Base-by-base conservation (phyloP, 176 grass and related monocot genomes). In the Zoysia pacifica region DNA sequence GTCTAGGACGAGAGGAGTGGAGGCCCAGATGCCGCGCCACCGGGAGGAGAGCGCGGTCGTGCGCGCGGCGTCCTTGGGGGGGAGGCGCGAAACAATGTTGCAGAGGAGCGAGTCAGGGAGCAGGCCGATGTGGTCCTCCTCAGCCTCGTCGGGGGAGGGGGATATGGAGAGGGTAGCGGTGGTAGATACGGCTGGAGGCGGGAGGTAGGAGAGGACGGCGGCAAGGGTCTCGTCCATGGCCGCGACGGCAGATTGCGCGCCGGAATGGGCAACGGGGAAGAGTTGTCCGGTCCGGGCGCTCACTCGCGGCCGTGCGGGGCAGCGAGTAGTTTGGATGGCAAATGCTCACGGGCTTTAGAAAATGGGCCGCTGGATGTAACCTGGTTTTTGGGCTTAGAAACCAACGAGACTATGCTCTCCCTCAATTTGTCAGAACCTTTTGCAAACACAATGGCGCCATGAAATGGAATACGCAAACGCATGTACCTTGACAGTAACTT, bases 21-120 rank as follows among this genome's bases (percentile, higher is more conserved):
- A 79, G 47, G 69, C 39, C 83, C 83, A 90, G 5, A 90, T 36
- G 16, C 70, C 37, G 49, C 74, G 88, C 88, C 88, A 90, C 46
- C 68, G 68, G 44, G 79, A 86, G 79, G 88, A 82, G 61, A 90
- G 69, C 52, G 65, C 38, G 62, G 79, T 11, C 53, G 88, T 86
- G 83, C 79, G 79, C 52, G 79, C 74, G 6, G 83, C 88, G 18
- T 90, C 88, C 79, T 86, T 90, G 74, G 79, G 74, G 52, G 83
- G 79, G 40, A 86, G 83, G 47, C 79, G 69, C 3, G 84, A 86
- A 74, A 86, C 36, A 62, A 90, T 63, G 50, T 78, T 69, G 74
- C 72, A 54, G 53, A 86, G 83, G 83, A 86, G 48, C 65, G 28
- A 20, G 53, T 86, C 54, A 45, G 74, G 74, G 28, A 90, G 88